phyloP scores from a whole-genome alignment of 257 asterid species.

The Buddleja alternifolia region DNA sequence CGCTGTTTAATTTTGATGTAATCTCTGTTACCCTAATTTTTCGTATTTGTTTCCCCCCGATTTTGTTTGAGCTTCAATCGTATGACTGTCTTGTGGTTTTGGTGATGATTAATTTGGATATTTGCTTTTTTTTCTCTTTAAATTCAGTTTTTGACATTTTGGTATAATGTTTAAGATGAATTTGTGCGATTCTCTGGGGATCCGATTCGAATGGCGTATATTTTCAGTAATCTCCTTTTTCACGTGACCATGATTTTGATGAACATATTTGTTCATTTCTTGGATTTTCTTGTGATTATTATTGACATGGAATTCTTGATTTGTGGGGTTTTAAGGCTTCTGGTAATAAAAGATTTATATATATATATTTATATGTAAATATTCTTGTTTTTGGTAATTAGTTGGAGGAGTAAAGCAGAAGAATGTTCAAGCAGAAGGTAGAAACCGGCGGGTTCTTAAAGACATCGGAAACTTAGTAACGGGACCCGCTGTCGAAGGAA shows the following conservation, averaged over 20 bases:
- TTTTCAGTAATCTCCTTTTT: background rate
- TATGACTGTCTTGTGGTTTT: background rate
- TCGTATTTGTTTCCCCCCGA: no score
- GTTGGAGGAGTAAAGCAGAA: conserved; percentile 41
- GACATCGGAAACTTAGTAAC: conserved; percentile 54
- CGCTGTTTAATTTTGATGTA: background rate
- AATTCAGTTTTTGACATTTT: background rate
- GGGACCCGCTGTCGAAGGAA: conserved; percentile 38
- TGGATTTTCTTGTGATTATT: background rate
- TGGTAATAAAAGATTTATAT: no score
- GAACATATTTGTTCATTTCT: background rate
- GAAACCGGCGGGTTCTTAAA: conserved; percentile 47
- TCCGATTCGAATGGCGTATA: background rate
- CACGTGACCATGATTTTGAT: background rate
- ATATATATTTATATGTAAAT: no score
- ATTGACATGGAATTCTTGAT: background rate
- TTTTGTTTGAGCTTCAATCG: no score
- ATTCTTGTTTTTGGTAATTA: background rate
- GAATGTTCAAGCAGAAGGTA: conserved; percentile 40
- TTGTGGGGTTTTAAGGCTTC: background rate
- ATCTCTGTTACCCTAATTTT: background rate
- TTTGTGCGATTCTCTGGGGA: background rate
- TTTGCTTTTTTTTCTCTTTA: background rate
- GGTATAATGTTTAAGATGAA: background rate
- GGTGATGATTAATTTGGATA: background rate